A percentile compares a stretch with the other conserved stretches of the same genome.
These are phyloP conservation scores for Trichosporon coremiiforme DNA, from an alignment of 1,284 basidiomycete genomes.

Conservation along the genomic window DNA sequence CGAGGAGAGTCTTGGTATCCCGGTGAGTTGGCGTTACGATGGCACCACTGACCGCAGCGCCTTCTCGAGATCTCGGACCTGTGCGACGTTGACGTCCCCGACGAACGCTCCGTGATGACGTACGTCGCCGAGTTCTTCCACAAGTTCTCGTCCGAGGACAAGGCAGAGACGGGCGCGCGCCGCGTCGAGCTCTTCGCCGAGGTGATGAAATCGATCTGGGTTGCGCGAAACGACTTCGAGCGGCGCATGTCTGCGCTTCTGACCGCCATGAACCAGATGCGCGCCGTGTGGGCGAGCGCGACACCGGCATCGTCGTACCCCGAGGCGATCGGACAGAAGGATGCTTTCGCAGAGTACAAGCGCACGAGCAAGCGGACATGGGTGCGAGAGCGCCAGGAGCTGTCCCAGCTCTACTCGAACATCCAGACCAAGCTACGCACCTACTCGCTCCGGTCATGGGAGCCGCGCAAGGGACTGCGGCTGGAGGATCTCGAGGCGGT, in stretches of 20 bases:
- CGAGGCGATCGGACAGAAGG: slow-evolving; percentile 75
- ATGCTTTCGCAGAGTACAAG: slow-evolving; percentile 78
- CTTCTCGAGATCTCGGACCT: slow-evolving; percentile 94
- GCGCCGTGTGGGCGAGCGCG: slow-evolving; percentile 66
- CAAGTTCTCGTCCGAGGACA: slow-evolving; percentile 96
- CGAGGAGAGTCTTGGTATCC: slow-evolving; percentile 81
- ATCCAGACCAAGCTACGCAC: slow-evolving; percentile 93
- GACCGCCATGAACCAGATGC: slow-evolving; percentile 64
- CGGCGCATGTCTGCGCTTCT: slow-evolving; percentile 70
- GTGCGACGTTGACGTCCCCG: slow-evolving; percentile 83
- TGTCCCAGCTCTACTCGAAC: slow-evolving; percentile 85
- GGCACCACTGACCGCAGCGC: slow-evolving; percentile 62
- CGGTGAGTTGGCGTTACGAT: slow-evolving; percentile 62
- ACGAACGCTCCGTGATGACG: slow-evolving; percentile 78
- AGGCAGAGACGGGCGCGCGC: slow-evolving; percentile 89
- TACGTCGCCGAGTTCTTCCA: slow-evolving; percentile 90
- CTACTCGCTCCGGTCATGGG: slow-evolving; percentile 80
- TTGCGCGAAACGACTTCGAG: slow-evolving; percentile 78
- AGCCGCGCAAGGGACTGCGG: slow-evolving; percentile 73
- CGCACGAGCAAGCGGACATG: slow-evolving; percentile 80
- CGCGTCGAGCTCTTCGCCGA: slow-evolving; percentile 95
- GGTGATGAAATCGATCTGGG: slow-evolving; percentile 71
- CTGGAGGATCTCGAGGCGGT: slow-evolving; percentile 74
- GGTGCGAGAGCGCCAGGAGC: slow-evolving; percentile 86
- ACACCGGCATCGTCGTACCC: slow-evolving; percentile 73